Conservation (phyloP, 768 basidiomycete species). For the Boletus edulis region DNA sequence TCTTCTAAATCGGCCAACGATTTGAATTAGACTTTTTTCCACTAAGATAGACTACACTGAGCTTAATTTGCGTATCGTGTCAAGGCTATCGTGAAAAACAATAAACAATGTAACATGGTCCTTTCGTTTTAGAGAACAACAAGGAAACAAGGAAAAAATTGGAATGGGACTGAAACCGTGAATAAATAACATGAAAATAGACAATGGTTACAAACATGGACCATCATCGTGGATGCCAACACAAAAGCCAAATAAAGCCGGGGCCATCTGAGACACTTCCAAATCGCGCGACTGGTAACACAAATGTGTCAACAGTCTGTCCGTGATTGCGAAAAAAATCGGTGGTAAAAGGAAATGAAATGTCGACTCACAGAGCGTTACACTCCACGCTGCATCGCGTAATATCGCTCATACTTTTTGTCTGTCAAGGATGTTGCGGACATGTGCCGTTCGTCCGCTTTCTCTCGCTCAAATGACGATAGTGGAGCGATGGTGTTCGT, state of each 20-base stretch:
- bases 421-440: slow-evolving; percentile 44
- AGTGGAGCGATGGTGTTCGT: slow-evolving; percentile 24
- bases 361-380: not conserved
- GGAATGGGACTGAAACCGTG: not conserved
- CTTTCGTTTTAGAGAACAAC: not conserved
- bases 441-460: slow-evolving; percentile 50
- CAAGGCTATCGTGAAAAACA: not conserved
- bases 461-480: slow-evolving; percentile 56
- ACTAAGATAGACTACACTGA: slow-evolving; percentile 27
- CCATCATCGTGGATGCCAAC: not conserved
- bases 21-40: not conserved
- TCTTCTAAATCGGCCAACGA: too few relatives aligned
- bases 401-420: slow-evolving; percentile 29
- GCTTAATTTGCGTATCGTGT: slow-evolving; percentile 14
- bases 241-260: slow-evolving; percentile 4
- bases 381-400: slow-evolving; percentile 23
- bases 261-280: not conserved
- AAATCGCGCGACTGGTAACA: slow-evolving; percentile 3
- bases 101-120: not conserved
- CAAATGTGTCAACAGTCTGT: slow-evolving; percentile 3
- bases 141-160: not conserved
- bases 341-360: not conserved
- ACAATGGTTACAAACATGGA: not conserved
- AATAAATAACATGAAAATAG: slow-evolving; percentile 16
- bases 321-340: not conserved